These are phyloP conservation scores for Vitis hybrid DNA, from an alignment of 177 flowering plant genomes.

Conservation along the genomic window DNA sequence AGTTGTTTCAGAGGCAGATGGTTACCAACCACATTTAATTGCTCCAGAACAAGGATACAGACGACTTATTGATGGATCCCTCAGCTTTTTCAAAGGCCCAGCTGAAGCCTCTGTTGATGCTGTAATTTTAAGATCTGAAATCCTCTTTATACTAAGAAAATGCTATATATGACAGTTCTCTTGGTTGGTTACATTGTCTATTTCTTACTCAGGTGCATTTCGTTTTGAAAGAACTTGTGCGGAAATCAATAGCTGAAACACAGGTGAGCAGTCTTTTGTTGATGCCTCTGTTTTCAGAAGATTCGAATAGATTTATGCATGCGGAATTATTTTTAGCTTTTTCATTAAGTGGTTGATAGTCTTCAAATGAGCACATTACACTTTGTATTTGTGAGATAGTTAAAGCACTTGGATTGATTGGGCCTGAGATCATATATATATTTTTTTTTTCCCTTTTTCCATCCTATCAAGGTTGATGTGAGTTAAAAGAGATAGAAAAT, in stretches of 20 bases:
- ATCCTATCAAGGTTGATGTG: no score
- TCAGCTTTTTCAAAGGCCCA: slow-evolving; percentile 93
- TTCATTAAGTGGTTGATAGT: no score
- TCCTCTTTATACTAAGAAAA: no score
- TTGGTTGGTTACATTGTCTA: not conserved
- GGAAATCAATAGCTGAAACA: slow-evolving; percentile 93
- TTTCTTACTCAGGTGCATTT: slow-evolving; percentile 71
- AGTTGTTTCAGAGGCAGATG: slow-evolving; percentile 96
- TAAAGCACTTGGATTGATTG: no score
- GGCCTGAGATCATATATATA: no score
- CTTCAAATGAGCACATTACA: no score
- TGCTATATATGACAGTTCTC: not conserved
- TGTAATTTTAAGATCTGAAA: slow-evolving; percentile 34
- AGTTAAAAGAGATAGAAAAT: no score
- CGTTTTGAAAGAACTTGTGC: slow-evolving; percentile 87
- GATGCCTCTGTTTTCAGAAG: not conserved
- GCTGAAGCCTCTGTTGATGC: slow-evolving; percentile 99
- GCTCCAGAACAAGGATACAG: slow-evolving; percentile 99
- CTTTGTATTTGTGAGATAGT: no score
- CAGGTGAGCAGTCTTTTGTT: slow-evolving; percentile 47
- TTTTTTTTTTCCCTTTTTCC: no score
- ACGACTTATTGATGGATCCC: slow-evolving; percentile 94
- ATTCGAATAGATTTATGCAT: not conserved
- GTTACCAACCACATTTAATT: slow-evolving; percentile 97
- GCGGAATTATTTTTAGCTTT: no score